phyloP scores from a whole-genome alignment of 1,284 basidiomycete species.

The Irpex lacteus region DNA sequence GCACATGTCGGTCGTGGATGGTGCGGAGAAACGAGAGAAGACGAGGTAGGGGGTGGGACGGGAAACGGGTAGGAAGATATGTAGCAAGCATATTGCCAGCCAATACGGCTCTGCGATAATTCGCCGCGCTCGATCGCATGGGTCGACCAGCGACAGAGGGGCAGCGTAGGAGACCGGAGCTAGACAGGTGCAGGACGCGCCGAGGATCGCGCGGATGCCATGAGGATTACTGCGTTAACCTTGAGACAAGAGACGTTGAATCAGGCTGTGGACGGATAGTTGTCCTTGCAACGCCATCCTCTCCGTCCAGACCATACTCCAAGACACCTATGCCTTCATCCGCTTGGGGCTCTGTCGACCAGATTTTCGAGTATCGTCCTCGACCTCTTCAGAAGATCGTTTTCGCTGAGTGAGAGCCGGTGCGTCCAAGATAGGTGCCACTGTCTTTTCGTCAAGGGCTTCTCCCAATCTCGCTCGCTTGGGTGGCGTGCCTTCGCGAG shows the following conservation, averaged over 20 bases:
- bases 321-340: slow-evolving; percentile 8
- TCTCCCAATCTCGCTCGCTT: slow-evolving; percentile 26
- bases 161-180: not conserved
- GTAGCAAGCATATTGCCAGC: not conserved
- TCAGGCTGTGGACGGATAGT: not conserved
- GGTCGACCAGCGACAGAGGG: not conserved
- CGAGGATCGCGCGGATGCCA: slow-evolving; percentile 8
- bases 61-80: not conserved
- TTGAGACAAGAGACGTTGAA: not conserved
- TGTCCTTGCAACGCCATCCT: not conserved
- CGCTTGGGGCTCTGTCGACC: slow-evolving; percentile 13
- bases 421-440: slow-evolving; percentile 2
- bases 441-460: slow-evolving; percentile 1
- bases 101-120: not conserved
- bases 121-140: not conserved
- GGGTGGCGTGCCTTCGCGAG: slow-evolving; percentile 28
- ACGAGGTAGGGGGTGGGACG: not conserved
- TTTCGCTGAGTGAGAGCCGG: slow-evolving; percentile 24
- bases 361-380: slow-evolving; percentile 16
- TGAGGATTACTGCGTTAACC: slow-evolving; percentile 2
- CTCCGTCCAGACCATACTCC: not conserved
- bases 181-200: slow-evolving; percentile 3
- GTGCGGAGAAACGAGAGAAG: not conserved
- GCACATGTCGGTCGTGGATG: not conserved
- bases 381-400: slow-evolving; percentile 31